Conservation (phyloP, 2,329 filamentous ascomycete genomes). For the Cordyceps pruinosa region DNA sequence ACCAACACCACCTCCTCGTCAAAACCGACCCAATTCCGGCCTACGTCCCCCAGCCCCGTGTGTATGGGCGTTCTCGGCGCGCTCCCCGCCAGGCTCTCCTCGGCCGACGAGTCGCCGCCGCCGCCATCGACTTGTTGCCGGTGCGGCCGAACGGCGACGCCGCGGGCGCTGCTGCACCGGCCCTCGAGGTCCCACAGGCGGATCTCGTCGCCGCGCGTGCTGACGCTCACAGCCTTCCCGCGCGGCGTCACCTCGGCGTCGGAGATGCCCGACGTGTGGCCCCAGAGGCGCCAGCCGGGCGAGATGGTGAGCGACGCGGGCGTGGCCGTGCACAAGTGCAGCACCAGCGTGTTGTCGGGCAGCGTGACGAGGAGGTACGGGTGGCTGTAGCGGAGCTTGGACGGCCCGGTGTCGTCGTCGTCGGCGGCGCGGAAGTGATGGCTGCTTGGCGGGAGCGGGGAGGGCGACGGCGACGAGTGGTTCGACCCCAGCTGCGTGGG, state of each 20-base stretch:
- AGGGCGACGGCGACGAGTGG: slow-evolving; percentile 14
- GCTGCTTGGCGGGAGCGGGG: slow-evolving; percentile 4
- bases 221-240: slow-evolving; percentile 87
- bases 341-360: slow-evolving; percentile 78
- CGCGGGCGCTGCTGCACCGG: slow-evolving; percentile 45
- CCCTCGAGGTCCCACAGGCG: slow-evolving; percentile 88
- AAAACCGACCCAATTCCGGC: slow-evolving; percentile 70
- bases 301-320: slow-evolving; percentile 60
- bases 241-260: slow-evolving; percentile 77
- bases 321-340: slow-evolving; percentile 75
- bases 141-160: slow-evolving; percentile 45
- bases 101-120: slow-evolving; percentile 9
- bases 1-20: slow-evolving; percentile 91
- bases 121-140: neutral
- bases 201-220: slow-evolving; percentile 67
- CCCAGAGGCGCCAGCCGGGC: slow-evolving; percentile 72
- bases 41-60: slow-evolving; percentile 18
- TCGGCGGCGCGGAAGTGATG: slow-evolving; percentile 12
- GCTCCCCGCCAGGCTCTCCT: slow-evolving; percentile 5
- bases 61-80: neutral
- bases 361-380: slow-evolving; percentile 81
- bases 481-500: slow-evolving; percentile 23
- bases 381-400: slow-evolving; percentile 63
- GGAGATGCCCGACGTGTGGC: slow-evolving; percentile 84
- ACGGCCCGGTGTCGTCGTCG: slow-evolving; percentile 41